A percentile compares a stretch with the other conserved stretches of the same genome.
Evolutionary conservation across 176 grass and related monocot genomes (phyloP).

Genomic region (Oryza punctata): DNA sequence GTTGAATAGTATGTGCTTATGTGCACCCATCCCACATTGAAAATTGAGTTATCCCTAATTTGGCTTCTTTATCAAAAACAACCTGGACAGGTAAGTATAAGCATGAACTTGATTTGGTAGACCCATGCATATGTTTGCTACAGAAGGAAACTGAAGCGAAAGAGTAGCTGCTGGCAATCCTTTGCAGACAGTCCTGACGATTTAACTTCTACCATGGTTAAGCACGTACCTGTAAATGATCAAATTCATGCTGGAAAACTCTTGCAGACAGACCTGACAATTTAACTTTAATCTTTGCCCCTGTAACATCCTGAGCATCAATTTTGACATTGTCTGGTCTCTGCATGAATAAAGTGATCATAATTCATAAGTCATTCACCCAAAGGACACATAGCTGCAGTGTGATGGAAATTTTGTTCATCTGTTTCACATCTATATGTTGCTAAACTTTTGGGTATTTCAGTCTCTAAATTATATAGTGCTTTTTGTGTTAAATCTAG

Average conservation of each 20-base stretch:
- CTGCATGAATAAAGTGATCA: conserved; percentile 58
- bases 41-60: conserved; percentile 27
- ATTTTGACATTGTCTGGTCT: conserved; percentile 91
- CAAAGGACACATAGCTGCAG: neutral
- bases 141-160: neutral
- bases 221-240: conserved; percentile 76
- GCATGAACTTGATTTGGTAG: conserved; percentile 2
- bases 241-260: conserved; percentile 99
- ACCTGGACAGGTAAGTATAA: conserved; percentile 17
- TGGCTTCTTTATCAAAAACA: conserved; percentile 21
- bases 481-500: neutral
- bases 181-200: conserved; percentile 44
- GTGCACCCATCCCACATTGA: conserved; percentile 13
- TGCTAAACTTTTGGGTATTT: neutral
- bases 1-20: conserved; percentile 9
- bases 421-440: neutral
- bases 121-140: conserved; percentile 15
- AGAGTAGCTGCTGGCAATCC: conserved; percentile 42
- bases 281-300: conserved; percentile 81
- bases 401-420: neutral
- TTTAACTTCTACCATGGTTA: conserved; percentile 52
- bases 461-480: neutral
- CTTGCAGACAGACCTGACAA: conserved; percentile 77
- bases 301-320: conserved; percentile 82
- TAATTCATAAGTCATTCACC: neutral